These are phyloP conservation scores for Cubamyces sp. DNA, from an alignment of 768 basidiomycete genomes.

Conservation along the genomic window DNA sequence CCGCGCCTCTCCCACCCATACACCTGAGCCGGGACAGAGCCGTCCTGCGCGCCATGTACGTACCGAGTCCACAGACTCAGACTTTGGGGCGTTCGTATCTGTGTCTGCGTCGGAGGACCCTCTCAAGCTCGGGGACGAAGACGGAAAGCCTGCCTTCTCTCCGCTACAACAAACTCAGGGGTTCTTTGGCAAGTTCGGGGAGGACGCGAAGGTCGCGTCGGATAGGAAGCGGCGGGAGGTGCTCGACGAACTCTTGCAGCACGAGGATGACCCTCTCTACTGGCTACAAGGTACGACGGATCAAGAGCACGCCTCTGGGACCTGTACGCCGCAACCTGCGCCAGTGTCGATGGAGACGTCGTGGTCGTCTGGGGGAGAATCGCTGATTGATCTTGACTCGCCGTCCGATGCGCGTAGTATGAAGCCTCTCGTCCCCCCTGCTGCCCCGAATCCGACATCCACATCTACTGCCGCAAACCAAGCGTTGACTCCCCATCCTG, in stretches of 20 bases:
- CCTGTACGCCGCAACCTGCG: slow-evolving; percentile 12
- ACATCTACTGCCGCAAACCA: not conserved
- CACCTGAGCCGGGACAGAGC: slow-evolving; percentile 12
- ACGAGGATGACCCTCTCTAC: slow-evolving; percentile 74
- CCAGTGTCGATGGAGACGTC: not conserved
- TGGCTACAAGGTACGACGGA: slow-evolving; percentile 43
- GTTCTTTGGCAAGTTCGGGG: slow-evolving; percentile 66
- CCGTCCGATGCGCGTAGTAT: slow-evolving; percentile 22
- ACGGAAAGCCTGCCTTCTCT: slow-evolving; percentile 12
- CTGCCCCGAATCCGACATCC: not conserved
- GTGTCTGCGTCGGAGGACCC: slow-evolving; percentile 59
- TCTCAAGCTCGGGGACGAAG: slow-evolving; percentile 31
- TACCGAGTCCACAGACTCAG: slow-evolving; percentile 42
- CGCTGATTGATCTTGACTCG: slow-evolving; percentile 24
- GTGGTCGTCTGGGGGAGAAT: not conserved
- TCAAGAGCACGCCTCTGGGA: not conserved
- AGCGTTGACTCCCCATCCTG: not conserved
- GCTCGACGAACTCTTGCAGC: slow-evolving; percentile 64
- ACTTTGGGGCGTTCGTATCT: slow-evolving; percentile 67
- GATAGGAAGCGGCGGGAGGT: slow-evolving; percentile 56
- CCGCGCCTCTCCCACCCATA: slow-evolving; percentile 33
- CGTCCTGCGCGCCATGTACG: slow-evolving; percentile 20
- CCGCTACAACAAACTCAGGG: slow-evolving; percentile 29
- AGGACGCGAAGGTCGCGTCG: slow-evolving; percentile 57
- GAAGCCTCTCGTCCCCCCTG: slow-evolving; percentile 19